Evolutionary conservation across 768 basidiomycete species (phyloP).

Genomic region (Lactarius sp.): DNA sequence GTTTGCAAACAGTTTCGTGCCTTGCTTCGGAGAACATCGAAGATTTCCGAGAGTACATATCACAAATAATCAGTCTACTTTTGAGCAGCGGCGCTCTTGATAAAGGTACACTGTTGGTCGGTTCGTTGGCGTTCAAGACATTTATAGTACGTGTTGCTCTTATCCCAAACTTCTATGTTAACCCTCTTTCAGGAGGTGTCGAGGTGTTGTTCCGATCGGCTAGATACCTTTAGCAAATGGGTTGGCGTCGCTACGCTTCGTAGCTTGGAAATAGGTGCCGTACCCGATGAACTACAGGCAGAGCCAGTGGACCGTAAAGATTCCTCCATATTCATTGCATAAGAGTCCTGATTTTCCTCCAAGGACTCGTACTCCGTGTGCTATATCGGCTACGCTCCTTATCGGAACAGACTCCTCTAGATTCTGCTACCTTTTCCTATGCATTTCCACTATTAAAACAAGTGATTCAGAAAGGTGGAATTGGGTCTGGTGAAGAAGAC

Average conservation of each 20-base stretch:
- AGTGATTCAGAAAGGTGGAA: conserved; percentile 65
- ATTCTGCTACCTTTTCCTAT: conserved; percentile 82
- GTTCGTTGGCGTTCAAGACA: conserved; percentile 58
- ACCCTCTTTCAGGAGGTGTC: conserved; percentile 52
- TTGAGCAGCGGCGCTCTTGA: conserved; percentile 57
- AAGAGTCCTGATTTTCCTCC: background rate
- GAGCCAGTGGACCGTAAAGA: conserved; percentile 64
- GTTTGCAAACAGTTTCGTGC: conserved; percentile 62
- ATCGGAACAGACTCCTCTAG: conserved; percentile 77
- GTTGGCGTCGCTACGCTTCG: conserved; percentile 82
- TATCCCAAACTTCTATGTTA: background rate
- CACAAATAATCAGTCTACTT: conserved; percentile 52
- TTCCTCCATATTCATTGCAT: background rate
- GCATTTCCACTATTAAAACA: conserved; percentile 67
- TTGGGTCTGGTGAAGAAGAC: conserved; percentile 61
- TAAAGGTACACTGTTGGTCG: conserved; percentile 58
- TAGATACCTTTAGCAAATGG: conserved; percentile 65
- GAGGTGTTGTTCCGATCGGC: conserved; percentile 64
- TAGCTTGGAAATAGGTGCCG: conserved; percentile 53
- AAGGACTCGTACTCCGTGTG: conserved; percentile 78
- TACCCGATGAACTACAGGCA: conserved; percentile 67
- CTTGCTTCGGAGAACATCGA: conserved; percentile 49
- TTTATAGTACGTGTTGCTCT: conserved; percentile 56
- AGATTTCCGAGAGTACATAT: conserved; percentile 53
- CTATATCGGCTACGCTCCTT: conserved; percentile 78